phyloP scores from a whole-genome alignment of 345 rosid genomes.

The Chamaenerion angustifolium region DNA sequence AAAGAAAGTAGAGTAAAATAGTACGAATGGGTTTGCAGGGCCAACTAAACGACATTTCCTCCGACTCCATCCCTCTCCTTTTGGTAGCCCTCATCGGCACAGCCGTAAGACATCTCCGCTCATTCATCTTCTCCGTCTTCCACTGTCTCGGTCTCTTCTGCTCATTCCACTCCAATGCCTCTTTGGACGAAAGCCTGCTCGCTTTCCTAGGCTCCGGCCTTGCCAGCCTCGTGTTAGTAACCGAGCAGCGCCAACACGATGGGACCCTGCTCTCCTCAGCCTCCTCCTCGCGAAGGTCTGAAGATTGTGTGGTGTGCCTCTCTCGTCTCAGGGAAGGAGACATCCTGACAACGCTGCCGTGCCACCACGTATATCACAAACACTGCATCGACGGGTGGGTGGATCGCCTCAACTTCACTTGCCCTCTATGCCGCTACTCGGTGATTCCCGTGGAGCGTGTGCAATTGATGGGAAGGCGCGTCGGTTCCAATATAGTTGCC shows the following conservation, averaged over 20 bases:
- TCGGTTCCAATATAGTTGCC: slow-evolving; percentile 29
- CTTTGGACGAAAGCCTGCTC: slow-evolving; percentile 8
- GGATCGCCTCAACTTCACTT: slow-evolving; percentile 42
- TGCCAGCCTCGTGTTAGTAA: slow-evolving; percentile 31
- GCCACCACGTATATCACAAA: slow-evolving; percentile 75
- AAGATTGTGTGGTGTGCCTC: slow-evolving; percentile 53
- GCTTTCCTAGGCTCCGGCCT: slow-evolving; percentile 32
- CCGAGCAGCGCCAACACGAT: slow-evolving; percentile 54
- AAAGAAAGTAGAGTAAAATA: too few relatives aligned
- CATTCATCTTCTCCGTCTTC: slow-evolving; percentile 18
- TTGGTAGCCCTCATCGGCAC: slow-evolving; percentile 50
- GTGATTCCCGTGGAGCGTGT: slow-evolving; percentile 36
- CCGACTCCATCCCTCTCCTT: slow-evolving; percentile 62
- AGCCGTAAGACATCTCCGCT: slow-evolving; percentile 32
- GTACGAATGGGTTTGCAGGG: slow-evolving; percentile 45
- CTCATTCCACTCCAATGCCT: slow-evolving; percentile 3
- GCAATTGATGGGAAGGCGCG: slow-evolving; percentile 28
- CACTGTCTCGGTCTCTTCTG: slow-evolving; percentile 14
- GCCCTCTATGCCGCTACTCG: slow-evolving; percentile 58
- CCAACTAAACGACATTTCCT: slow-evolving; percentile 58
- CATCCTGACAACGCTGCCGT: slow-evolving; percentile 53
- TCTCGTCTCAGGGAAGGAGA: slow-evolving; percentile 50
- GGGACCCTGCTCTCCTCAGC: slow-evolving; percentile 25
- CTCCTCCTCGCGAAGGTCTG: slow-evolving; percentile 11
- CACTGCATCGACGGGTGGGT: slow-evolving; percentile 73